These are phyloP conservation scores for Cadophora luteo-olivacea DNA, from an alignment of 2,329 filamentous ascomycete genomes.

Conservation along the genomic window DNA sequence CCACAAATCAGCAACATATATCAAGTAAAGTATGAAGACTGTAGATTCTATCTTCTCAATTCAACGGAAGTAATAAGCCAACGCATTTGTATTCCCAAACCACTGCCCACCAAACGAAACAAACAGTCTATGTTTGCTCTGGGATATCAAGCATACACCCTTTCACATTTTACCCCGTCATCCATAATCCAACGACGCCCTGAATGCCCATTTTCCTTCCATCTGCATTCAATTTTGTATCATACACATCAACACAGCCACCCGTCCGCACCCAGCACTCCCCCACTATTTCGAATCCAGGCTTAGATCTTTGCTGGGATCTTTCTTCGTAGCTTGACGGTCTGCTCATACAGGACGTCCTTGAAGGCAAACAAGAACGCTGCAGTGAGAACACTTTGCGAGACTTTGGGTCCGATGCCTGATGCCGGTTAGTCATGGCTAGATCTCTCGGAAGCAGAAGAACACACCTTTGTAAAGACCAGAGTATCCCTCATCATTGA, in stretches of 20 bases:
- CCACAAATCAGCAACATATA: background rate
- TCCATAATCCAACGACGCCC: constrained; percentile 3
- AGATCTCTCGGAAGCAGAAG: background rate
- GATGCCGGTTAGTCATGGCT: constrained; percentile 31
- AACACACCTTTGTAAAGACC: constrained; percentile 88
- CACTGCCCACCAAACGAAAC: background rate
- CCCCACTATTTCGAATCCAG: background rate
- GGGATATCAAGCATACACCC: background rate
- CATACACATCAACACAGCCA: constrained; percentile 20
- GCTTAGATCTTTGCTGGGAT: constrained; percentile 36
- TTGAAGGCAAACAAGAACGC: constrained; percentile 98
- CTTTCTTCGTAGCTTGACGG: constrained; percentile 64
- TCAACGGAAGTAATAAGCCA: background rate
- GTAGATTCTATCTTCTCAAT: background rate
- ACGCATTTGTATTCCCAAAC: background rate
- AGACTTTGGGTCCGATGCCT: constrained; percentile 96
- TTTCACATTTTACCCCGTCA: background rate
- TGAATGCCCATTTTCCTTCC: background rate
- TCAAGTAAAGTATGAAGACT: background rate
- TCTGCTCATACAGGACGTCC: constrained; percentile 90
- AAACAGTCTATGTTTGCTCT: background rate
- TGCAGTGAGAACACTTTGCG: constrained; percentile 94
- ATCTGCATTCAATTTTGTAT: background rate
- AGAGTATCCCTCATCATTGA: constrained; percentile 87
- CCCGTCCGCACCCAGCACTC: background rate